These are phyloP conservation scores for Verticillium isaacii DNA, from an alignment of 2,329 filamentous ascomycete genomes.

Conservation along the genomic window DNA sequence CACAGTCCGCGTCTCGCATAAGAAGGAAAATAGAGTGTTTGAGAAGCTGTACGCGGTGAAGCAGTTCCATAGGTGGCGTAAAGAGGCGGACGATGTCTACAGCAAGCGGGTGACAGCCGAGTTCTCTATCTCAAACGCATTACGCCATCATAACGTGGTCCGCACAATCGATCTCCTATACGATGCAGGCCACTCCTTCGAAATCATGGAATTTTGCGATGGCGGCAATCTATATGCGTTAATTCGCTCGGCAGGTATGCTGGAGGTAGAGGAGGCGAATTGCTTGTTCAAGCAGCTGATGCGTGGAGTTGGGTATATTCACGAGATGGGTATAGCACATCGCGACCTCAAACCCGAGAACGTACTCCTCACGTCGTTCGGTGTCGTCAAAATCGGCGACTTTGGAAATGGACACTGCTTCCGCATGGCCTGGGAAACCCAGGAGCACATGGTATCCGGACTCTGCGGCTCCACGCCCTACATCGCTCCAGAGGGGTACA, in stretches of 20 bases:
- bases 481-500: slow-evolving; percentile 95
- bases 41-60: slow-evolving; percentile 97
- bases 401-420: slow-evolving; percentile 99
- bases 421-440: slow-evolving; percentile 98
- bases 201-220: slow-evolving; percentile 99
- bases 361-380: slow-evolving; percentile 84
- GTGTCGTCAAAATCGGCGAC: slow-evolving; percentile 94
- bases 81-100: slow-evolving; percentile 95
- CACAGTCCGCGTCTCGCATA: slow-evolving; percentile 96
- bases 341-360: slow-evolving; percentile 97
- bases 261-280: slow-evolving; percentile 89
- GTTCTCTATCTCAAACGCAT: slow-evolving; percentile 96
- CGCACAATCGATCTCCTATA: slow-evolving; percentile 93
- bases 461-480: slow-evolving; percentile 96
- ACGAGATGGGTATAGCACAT: slow-evolving; percentile 98
- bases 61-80: slow-evolving; percentile 89
- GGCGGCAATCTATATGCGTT: slow-evolving; percentile 94
- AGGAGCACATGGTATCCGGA: slow-evolving; percentile 96
- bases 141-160: slow-evolving; percentile 96
- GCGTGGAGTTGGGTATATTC: slow-evolving; percentile 97
- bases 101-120: slow-evolving; percentile 96
- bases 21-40: slow-evolving; percentile 76
- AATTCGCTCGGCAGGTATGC: slow-evolving; percentile 83
- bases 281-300: slow-evolving; percentile 99
- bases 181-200: slow-evolving; percentile 94